phyloP scores from a whole-genome alignment of 352 stramenopile species.

The Stephanocyclus meneghinianus region DNA sequence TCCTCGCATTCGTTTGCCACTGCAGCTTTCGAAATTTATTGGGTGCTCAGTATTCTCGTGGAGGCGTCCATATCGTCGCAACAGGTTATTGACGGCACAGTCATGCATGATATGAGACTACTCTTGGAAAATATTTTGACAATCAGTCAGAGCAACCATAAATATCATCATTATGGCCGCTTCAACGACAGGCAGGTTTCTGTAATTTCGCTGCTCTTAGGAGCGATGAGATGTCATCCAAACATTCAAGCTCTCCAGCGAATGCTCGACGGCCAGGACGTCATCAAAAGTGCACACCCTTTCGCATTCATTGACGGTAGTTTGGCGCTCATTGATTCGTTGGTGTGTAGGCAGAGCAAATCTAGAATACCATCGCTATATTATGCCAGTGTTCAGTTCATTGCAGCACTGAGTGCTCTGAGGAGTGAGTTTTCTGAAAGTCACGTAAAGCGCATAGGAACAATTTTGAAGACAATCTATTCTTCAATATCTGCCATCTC shows the following conservation, averaged over 20 bases:
- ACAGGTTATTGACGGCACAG: constrained; percentile 7
- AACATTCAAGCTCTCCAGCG: constrained; percentile 24
- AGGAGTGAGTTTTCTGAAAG: constrained; percentile 21
- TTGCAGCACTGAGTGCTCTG: constrained; percentile 2
- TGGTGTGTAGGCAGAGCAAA: constrained; percentile 12
- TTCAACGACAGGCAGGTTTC: constrained; percentile 19
- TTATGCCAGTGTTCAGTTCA: constrained; percentile 20
- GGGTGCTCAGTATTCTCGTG: constrained; percentile 26
- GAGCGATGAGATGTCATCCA: constrained; percentile 23
- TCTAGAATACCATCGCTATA: neutral
- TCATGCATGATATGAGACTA: constrained; percentile 18
- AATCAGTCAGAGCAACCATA: constrained; percentile 14
- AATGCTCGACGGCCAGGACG: constrained; percentile 7
- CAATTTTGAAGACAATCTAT: constrained; percentile 15
- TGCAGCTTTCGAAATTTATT: constrained; percentile 16
- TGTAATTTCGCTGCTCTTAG: constrained; percentile 28
- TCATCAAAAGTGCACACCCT: neutral
- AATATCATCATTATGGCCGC: neutral
- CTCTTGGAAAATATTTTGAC: constrained; percentile 35
- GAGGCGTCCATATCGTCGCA: constrained; percentile 6
- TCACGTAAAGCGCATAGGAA: constrained; percentile 18
- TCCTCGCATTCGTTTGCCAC: constrained; percentile 1
- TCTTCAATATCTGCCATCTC: constrained; percentile 3
- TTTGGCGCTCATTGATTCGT: constrained; percentile 12
- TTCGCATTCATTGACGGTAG: constrained; percentile 17